Evolutionary conservation across 129 eudicot species (phyloP).

Genomic region (Logfia minima): DNA sequence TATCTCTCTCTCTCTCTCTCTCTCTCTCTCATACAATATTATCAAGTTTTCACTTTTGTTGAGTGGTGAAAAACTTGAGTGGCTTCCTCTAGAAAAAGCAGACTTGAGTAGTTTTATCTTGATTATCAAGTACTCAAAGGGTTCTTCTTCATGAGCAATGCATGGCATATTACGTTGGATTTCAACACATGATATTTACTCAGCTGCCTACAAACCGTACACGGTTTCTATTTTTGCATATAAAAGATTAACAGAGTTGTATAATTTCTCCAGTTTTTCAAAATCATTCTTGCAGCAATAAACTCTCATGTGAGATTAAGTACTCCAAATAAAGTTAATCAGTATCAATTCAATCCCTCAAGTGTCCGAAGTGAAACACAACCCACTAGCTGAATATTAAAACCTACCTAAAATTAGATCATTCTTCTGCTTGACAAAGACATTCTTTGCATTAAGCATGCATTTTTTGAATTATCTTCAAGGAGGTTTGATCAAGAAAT

Average conservation of each 20-base stretch:
- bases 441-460: background rate
- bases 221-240: background rate
- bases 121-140: slow-evolving; percentile 39
- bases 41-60: slow-evolving; percentile 35
- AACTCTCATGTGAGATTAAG: background rate
- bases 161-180: slow-evolving; percentile 24
- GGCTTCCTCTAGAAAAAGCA: slow-evolving; percentile 55
- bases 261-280: background rate
- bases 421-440: background rate
- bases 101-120: slow-evolving; percentile 63
- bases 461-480: background rate
- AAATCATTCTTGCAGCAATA: no score
- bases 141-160: slow-evolving; percentile 30
- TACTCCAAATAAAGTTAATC: background rate
- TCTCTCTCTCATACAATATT: background rate
- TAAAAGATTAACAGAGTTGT: background rate
- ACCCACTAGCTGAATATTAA: background rate
- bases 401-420: background rate
- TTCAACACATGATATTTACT: slow-evolving; percentile 20
- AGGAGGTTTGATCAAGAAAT: slow-evolving; percentile 10
- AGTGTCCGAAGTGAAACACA: no score
- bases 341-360: background rate
- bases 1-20: background rate
- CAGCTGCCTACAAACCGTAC: background rate
- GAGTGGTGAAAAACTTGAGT: slow-evolving; percentile 49